These are phyloP conservation scores for Chloris gayana DNA, from an alignment of 176 grass and related monocot genomes.

Conservation along the genomic window DNA sequence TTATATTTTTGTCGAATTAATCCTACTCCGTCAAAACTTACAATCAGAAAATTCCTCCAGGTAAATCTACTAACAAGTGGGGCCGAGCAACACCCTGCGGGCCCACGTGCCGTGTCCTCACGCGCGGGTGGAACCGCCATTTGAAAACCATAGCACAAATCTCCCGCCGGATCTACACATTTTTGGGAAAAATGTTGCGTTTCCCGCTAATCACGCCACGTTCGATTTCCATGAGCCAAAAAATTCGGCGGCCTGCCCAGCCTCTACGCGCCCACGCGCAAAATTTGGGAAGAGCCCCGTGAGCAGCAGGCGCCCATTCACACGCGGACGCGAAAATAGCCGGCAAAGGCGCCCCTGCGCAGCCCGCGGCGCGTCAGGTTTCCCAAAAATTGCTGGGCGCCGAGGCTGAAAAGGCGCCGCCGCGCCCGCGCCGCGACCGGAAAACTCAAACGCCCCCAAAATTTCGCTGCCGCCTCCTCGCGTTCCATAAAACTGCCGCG, in stretches of 20 bases:
- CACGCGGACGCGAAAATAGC: not conserved
- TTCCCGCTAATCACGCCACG: conserved; percentile 9
- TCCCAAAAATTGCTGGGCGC: conserved; percentile 1
- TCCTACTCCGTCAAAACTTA: not conserved
- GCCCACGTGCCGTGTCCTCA: not conserved
- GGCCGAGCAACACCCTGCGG: no score
- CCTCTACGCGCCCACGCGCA: not conserved
- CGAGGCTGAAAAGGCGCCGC: not conserved
- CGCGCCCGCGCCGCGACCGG: not conserved
- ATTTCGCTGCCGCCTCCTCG: conserved; percentile 38
- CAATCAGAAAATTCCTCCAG: not conserved
- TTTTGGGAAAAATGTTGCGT: not conserved
- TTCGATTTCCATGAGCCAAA: not conserved
- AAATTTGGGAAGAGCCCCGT: not conserved
- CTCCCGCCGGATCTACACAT: not conserved
- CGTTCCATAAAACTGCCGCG: conserved; percentile 11
- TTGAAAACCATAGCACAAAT: not conserved
- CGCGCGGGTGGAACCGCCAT: not conserved
- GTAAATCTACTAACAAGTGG: not conserved
- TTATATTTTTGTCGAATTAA: no score
- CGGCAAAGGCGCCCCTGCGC: not conserved
- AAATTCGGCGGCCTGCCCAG: not conserved
- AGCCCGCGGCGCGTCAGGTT: not conserved
- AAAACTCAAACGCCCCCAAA: conserved; percentile 32
- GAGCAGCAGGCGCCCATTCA: not conserved